Evolutionary conservation across 2,329 filamentous ascomycete genomes (phyloP), one percentile per base, ranked within the genome.

Genomic region (Pestalotiopsis sp.): DNA sequence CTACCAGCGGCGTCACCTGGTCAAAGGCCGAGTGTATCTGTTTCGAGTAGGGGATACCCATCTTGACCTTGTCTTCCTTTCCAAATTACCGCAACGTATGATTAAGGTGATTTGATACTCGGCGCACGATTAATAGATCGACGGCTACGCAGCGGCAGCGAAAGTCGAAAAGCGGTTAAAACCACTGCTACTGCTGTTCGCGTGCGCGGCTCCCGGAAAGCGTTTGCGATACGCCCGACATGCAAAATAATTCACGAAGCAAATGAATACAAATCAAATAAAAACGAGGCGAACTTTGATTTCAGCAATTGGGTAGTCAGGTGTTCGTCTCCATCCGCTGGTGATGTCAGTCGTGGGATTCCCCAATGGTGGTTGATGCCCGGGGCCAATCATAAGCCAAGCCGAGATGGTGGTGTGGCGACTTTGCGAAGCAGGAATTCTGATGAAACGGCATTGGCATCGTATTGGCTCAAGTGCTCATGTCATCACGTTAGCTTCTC

Each of bases 41-140:
- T 72, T 81, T 82, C 14, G 82, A 85, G 76, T 86, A 87, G 1
- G 85, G 85, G 65, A 87, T 82, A 13, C 85, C 84, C 84, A 86
- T 86, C 31, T 58, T 67, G 20, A 2, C 27, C 27, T 9, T 17
- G 17, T 60, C 6, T 31, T 17, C 20, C 20, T 23, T 17, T 58
- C 20, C 25, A 7, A 23, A 4, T 27, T 23, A 17, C 17, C 25
- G 12, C 4, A 25, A 36, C 4, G 17, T 61, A 3, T 11, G 1
- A 20, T 3, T 58, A 1, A 23, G 4, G 20, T n/a, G 20, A 27
- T 3, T 12, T 14, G 45, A 17, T 17, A 52, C 45, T 1, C 4
- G 4, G 14, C 12, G 45, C 2, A 55, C 4, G 23, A 11, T 36
- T 13, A 36, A 31, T 9, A 7, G 27, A 7, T 1, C 27, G 27